Conservation (phyloP, 2,329 filamentous ascomycete species). For the Trichoderma polysporum region DNA sequence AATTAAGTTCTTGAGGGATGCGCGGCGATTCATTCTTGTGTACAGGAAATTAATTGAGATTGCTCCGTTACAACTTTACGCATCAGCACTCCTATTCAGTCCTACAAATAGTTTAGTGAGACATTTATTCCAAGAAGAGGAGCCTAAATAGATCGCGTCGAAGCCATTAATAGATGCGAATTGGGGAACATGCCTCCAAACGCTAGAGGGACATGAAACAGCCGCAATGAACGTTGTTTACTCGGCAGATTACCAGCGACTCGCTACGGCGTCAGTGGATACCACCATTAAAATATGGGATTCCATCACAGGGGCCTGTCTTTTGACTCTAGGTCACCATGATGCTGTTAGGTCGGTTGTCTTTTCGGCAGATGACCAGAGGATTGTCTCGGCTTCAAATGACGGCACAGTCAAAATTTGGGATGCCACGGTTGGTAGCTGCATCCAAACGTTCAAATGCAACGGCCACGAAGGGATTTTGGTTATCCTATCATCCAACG, state of each 20-base stretch:
- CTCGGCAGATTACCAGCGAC: background rate
- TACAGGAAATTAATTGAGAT: background rate
- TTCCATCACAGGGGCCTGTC: background rate
- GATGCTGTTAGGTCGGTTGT: background rate
- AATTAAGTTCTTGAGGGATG: background rate
- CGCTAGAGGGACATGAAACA: slow-evolving; percentile 2
- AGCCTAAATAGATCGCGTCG: background rate
- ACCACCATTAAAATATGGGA: background rate
- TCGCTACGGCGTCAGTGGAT: background rate
- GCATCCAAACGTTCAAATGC: background rate
- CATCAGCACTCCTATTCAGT: background rate
- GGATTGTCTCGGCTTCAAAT: background rate
- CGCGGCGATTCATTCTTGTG: background rate
- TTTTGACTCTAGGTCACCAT: slow-evolving; percentile 17
- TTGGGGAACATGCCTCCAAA: background rate
- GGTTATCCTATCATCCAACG: background rate
- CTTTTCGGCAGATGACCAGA: background rate
- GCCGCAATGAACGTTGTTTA: background rate
- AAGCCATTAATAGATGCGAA: background rate
- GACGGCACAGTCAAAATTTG: slow-evolving; percentile 16
- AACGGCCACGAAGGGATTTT: background rate
- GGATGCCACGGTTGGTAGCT: background rate
- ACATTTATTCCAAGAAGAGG: background rate
- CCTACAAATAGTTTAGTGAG: background rate
- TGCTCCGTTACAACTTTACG: slow-evolving; percentile 12